A percentile compares a stretch with the other conserved stretches of the same genome.
Evolutionary conservation across 2,329 filamentous ascomycete genomes (phyloP).

Genomic region (Incumbomyces delicatus): DNA sequence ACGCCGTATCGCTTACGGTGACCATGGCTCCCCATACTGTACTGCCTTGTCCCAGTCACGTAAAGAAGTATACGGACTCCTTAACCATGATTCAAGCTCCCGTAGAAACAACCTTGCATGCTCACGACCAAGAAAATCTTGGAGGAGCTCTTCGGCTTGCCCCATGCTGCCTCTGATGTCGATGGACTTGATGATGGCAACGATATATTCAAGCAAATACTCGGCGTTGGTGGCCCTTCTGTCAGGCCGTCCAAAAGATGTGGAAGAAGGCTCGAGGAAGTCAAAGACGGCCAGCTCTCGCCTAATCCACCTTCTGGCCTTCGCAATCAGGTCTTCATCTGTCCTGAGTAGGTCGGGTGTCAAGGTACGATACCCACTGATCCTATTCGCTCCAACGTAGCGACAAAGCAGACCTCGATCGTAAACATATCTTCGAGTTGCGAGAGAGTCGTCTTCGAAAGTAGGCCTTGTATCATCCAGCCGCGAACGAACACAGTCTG

Average conservation of each 20-base stretch:
- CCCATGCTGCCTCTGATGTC: slow-evolving; percentile 71
- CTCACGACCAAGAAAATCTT: slow-evolving; percentile 66
- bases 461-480: slow-evolving; percentile 9
- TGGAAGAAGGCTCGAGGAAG: slow-evolving; percentile 47
- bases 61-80: slow-evolving; percentile 65
- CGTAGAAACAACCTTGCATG: slow-evolving; percentile 71
- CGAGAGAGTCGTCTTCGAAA: slow-evolving; percentile 35
- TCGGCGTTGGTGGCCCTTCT: slow-evolving; percentile 61
- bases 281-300: slow-evolving; percentile 76
- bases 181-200: slow-evolving; percentile 72
- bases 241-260: slow-evolving; percentile 15
- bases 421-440: slow-evolving; percentile 63
- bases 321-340: slow-evolving; percentile 59
- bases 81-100: slow-evolving; percentile 71
- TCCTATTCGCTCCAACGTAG: slow-evolving; percentile 69
- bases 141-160: slow-evolving; percentile 67
- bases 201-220: slow-evolving; percentile 75
- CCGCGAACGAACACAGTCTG: neutral
- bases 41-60: slow-evolving; percentile 72
- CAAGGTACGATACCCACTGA: slow-evolving; percentile 67
- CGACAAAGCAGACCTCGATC: slow-evolving; percentile 61
- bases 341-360: slow-evolving; percentile 55
- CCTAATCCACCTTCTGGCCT: slow-evolving; percentile 70
- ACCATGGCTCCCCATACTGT: slow-evolving; percentile 47
- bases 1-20: too few relatives aligned